Conservation (phyloP, 1,284 basidiomycete species). For the Volvariella volvacea region DNA sequence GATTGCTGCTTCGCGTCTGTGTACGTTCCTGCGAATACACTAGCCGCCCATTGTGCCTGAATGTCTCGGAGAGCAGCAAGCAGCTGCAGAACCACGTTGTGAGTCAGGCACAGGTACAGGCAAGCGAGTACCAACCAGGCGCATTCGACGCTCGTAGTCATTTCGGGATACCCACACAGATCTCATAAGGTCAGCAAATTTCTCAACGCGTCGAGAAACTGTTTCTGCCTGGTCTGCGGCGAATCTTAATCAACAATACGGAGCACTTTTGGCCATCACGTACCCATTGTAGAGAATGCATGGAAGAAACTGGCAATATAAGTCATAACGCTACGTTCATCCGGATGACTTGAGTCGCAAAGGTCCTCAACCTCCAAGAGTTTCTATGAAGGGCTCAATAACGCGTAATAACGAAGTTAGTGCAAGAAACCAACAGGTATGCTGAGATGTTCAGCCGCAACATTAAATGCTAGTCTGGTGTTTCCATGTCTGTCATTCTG, state of each 20-base stretch:
- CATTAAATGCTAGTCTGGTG: constrained; percentile 78
- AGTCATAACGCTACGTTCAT: constrained; percentile 95
- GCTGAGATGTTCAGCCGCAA: constrained; percentile 81
- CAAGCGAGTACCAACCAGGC: constrained; percentile 40
- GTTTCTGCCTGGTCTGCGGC: constrained; percentile 87
- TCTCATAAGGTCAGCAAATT: constrained; percentile 94
- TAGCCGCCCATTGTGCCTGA: constrained; percentile 58
- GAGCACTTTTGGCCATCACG: constrained; percentile 16
- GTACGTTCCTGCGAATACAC: constrained; percentile 70
- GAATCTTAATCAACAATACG: background rate
- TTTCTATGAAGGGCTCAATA: constrained; percentile 47
- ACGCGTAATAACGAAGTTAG: constrained; percentile 3
- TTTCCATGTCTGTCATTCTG: constrained; percentile 75
- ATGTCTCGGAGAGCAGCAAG: constrained; percentile 58
- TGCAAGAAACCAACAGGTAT: constrained; percentile 65
- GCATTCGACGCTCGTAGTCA: constrained; percentile 90
- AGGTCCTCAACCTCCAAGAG: constrained; percentile 94
- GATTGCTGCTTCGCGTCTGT: constrained; percentile 76
- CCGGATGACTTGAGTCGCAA: constrained; percentile 83
- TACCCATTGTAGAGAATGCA: constrained; percentile 95
- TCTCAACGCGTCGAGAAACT: constrained; percentile 88
- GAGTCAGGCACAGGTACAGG: constrained; percentile 3
- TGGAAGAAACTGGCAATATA: constrained; percentile 97
- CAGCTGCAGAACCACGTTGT: constrained; percentile 36
- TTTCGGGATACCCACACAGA: constrained; percentile 81